A percentile compares a stretch with the other conserved stretches of the same genome.
Conservation (phyloP, 441 rosid species). For the Aleurites moluccanus region DNA sequence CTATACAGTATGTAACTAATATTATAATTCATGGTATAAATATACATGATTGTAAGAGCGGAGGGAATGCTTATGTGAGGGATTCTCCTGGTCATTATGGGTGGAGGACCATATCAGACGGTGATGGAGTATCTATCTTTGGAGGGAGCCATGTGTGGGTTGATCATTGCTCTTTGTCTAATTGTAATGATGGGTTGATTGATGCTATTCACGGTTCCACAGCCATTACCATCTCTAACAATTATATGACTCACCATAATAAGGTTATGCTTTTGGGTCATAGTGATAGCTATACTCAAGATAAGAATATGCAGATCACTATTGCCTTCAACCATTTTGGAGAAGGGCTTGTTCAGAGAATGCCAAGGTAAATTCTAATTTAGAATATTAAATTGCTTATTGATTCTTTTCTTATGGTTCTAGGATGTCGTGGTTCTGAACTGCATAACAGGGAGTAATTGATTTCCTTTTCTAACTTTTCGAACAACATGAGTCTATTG, state of each 20-base stretch:
- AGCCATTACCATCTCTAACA: constrained; percentile 85
- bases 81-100: constrained; percentile 73
- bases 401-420: no score
- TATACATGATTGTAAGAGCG: constrained; percentile 85
- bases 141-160: constrained; percentile 93
- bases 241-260: constrained; percentile 79
- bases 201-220: constrained; percentile 86
- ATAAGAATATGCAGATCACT: constrained; percentile 94
- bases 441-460: no score
- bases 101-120: constrained; percentile 77
- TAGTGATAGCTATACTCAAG: constrained; percentile 61
- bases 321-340: constrained; percentile 96
- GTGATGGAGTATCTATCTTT: constrained; percentile 84
- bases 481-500: no score
- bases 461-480: no score
- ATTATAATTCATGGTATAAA: constrained; percentile 83
- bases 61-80: constrained; percentile 81
- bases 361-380: constrained; percentile 66
- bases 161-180: constrained; percentile 80
- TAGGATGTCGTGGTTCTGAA: no score
- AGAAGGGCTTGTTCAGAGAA: constrained; percentile 90
- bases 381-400: no score
- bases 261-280: constrained; percentile 89
- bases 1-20: constrained; percentile 80
- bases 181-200: constrained; percentile 73